Evolutionary conservation across 176 grass and related monocot genomes (phyloP), one percentile per base, ranked within the genome.

Genomic region (Rhynchospora breviuscula): DNA sequence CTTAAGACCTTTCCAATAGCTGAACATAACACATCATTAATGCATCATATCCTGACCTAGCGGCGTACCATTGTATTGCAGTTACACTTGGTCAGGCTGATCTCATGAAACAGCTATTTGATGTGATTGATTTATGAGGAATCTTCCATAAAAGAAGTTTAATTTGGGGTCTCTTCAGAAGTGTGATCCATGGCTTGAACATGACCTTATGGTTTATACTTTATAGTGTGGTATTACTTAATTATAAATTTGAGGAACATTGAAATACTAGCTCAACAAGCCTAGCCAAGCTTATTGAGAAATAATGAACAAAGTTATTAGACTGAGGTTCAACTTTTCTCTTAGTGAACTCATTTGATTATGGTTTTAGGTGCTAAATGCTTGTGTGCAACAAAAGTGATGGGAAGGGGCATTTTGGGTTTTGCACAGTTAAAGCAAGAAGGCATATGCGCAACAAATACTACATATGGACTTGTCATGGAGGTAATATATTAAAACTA

Each of bases 371-470:
- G 89, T 98, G 86, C 85, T 98, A 78, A 98, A 98, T 94, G 89
- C 92, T 87, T 98, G 95, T 53, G 89, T 98, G 62, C 90, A 91
- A 85, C 89, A 85, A 85, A 93, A 98, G 79, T 90, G 94, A 84
- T 98, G 95, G 95, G 89, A 98, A 89, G 95, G 95, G 88, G 89
- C 90, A 90, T 98, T 98, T 81, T 98, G 95, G 95, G 95, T 98
- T 63, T 83, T 98, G 79, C 91, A 95, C 92, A 98, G 59, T 91
- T 95, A 87, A 95, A 95, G 87, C 84, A 95, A 56, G 87, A 93
- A 21, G 81, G 85, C 73, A 91, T 95, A 79, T 83, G 83, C 48
- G 86, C 95, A 65, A 93, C 92, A 91, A 95, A 91, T 87, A 95
- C 92, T 59, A 98, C 95, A 82, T 95, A 98, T 83, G 95, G 95